Evolutionary conservation across 495 filamentous ascomycete species (phyloP).

Genomic region (Echria macrotheca): DNA sequence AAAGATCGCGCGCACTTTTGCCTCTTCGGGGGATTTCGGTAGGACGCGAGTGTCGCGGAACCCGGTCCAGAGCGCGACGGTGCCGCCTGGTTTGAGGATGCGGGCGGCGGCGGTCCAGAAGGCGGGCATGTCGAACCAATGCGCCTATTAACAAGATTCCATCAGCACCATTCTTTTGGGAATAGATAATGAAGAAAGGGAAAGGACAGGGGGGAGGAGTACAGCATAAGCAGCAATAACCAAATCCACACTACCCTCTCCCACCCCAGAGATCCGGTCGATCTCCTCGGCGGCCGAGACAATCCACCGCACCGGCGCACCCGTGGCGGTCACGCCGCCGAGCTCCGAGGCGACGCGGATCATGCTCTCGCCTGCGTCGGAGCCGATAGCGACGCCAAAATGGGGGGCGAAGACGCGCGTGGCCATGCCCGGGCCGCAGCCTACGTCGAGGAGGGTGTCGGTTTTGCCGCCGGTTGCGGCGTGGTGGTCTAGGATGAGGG

Average conservation of each 20-base stretch:
- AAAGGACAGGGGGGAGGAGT: neutral
- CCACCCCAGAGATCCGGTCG: constrained; percentile 16
- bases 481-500: constrained; percentile 46
- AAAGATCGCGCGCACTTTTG: constrained; percentile 17
- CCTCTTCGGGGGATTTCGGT: constrained; percentile 22
- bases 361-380: constrained; percentile 50
- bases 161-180: too few species aligned
- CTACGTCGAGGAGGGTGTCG: constrained; percentile 45
- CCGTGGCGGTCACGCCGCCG: constrained; percentile 22
- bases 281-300: constrained; percentile 43
- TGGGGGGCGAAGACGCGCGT: constrained; percentile 32
- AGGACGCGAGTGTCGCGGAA: constrained; percentile 8
- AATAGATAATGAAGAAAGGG: too few species aligned
- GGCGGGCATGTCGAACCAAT: constrained; percentile 56
- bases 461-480: constrained; percentile 40
- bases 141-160: constrained; percentile 37
- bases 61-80: constrained; percentile 48
- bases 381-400: constrained; percentile 42
- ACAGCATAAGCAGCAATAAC: constrained; percentile 44
- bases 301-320: constrained; percentile 33
- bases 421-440: constrained; percentile 50
- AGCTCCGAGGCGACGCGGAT: constrained; percentile 32
- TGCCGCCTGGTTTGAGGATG: constrained; percentile 49
- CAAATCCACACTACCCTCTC: constrained; percentile 41
- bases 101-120: constrained; percentile 56